Evolutionary conservation across 2,329 filamentous ascomycete genomes (phyloP), one percentile per base, ranked within the genome.

Genomic region (Ophiostoma australiae): DNA sequence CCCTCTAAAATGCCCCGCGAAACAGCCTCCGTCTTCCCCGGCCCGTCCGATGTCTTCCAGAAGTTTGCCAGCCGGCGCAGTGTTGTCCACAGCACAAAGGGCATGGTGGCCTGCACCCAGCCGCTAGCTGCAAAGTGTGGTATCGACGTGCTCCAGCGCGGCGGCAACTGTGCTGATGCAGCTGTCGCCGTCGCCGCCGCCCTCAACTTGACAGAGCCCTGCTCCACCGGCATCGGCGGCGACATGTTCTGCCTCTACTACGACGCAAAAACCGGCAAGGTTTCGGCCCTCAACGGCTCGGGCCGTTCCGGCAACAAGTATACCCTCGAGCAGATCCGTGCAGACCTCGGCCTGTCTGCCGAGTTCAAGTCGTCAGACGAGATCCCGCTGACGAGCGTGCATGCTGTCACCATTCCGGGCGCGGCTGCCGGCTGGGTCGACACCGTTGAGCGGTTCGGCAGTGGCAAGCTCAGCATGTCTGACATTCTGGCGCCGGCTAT

Each of bases 171-270:
- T 73, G 95, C 94, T 75, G 94, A 98, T 83, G 94, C 95, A n/a
- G 94, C 95, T 10, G 92, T 98, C 4, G 95, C 95, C 63, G 92
- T 97, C 73, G 94, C 95, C 65, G 95, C 95, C 41, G 93, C 89
- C 5, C 84, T 99, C 71, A 98, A 97, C 80, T 87, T 98, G 78
- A 97, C 94, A 0, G 95, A 99, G 78, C 95, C 95, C 8, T 89
- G 89, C 72, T 95, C 91, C 6, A 98, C 95, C 0, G 95, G 95
- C 58, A 97, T 99, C 72, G 95, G 95, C 71, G 95, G 95, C 73
- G 95, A 99, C 81, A 93, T 97, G 89, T 99, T 98, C 82, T 94
- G 94, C 79, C 87, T 98, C 48, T 97, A 88, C 84, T 98, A 94
- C 82, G 87, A 96, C 78, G 92, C 93, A 61, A 87, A 90, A 75